phyloP scores from a whole-genome alignment of 2,329 filamentous ascomycete species.

The Fusarium nurragi region DNA sequence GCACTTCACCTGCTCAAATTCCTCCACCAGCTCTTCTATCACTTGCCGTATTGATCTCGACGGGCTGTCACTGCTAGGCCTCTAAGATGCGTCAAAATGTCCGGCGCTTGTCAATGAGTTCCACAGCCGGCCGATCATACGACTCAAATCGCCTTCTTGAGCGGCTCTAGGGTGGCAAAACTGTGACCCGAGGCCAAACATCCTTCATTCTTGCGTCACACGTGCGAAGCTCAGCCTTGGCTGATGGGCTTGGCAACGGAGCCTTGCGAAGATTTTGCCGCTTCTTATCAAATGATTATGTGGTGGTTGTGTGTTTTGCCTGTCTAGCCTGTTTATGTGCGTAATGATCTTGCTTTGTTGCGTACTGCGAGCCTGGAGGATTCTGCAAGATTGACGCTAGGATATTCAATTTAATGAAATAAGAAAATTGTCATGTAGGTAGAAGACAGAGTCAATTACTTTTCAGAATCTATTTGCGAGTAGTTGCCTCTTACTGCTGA shows the following conservation, averaged over 20 bases:
- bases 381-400: no score
- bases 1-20: slow-evolving; percentile 12
- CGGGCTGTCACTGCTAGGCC: slow-evolving; percentile 7
- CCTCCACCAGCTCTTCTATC: slow-evolving; percentile 8
- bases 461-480: no score
- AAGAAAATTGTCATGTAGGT: no score
- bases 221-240: slow-evolving; percentile 24
- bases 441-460: no score
- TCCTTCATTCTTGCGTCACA: slow-evolving; percentile 32
- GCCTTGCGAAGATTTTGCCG: slow-evolving; percentile 16
- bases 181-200: background rate
- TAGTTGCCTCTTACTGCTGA: no score
- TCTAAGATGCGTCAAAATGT: slow-evolving; percentile 12
- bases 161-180: slow-evolving; percentile 34
- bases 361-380: background rate
- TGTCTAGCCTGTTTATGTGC: background rate
- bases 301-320: slow-evolving; percentile 5
- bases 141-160: slow-evolving; percentile 26
- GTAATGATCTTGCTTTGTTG: background rate
- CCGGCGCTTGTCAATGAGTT: slow-evolving; percentile 12
- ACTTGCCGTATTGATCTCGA: slow-evolving; percentile 14
- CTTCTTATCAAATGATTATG: background rate
- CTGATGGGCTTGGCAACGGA: slow-evolving; percentile 16
- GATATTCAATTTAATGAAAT: background rate
- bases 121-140: slow-evolving; percentile 38